These are phyloP conservation scores for Ascochyta lentis DNA, from an alignment of 2,329 filamentous ascomycete species.

Conservation along the genomic window DNA sequence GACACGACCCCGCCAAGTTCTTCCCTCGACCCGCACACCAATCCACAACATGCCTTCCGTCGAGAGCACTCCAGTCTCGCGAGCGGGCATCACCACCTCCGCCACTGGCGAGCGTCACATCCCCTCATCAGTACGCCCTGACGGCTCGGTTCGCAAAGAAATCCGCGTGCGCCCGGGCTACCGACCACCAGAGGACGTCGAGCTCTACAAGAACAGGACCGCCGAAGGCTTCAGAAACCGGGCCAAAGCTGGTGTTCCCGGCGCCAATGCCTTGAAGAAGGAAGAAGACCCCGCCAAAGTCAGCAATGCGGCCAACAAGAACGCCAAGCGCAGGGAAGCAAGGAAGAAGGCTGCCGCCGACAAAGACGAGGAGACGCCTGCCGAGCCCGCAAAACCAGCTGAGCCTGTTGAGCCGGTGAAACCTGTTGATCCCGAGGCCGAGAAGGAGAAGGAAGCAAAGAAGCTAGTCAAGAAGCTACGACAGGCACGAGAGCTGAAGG, in stretches of 20 bases:
- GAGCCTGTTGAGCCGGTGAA: constrained; percentile 33
- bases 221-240: constrained; percentile 85
- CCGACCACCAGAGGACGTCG: constrained; percentile 91
- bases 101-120: constrained; percentile 84
- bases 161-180: constrained; percentile 95
- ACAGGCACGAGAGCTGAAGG: constrained; percentile 87
- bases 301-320: constrained; percentile 73
- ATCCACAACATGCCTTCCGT: constrained; percentile 39
- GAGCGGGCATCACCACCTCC: constrained; percentile 70
- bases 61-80: constrained; percentile 43
- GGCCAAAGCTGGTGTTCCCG: constrained; percentile 73
- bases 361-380: constrained; percentile 49
- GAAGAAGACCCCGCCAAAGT: constrained; percentile 55
- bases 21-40: neutral
- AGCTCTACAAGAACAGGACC: constrained; percentile 92
- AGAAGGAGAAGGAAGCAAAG: constrained; percentile 90
- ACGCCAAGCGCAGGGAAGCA: constrained; percentile 78
- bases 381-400: constrained; percentile 21
- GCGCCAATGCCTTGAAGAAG: constrained; percentile 64
- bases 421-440: constrained; percentile 69
- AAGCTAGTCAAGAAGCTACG: constrained; percentile 94
- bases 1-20: neutral
- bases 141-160: constrained; percentile 90
- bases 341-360: constrained; percentile 61
- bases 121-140: constrained; percentile 82